Base-by-base conservation (phyloP, 1,284 basidiomycete species). In the Rhodotorula glutinis region DNA sequence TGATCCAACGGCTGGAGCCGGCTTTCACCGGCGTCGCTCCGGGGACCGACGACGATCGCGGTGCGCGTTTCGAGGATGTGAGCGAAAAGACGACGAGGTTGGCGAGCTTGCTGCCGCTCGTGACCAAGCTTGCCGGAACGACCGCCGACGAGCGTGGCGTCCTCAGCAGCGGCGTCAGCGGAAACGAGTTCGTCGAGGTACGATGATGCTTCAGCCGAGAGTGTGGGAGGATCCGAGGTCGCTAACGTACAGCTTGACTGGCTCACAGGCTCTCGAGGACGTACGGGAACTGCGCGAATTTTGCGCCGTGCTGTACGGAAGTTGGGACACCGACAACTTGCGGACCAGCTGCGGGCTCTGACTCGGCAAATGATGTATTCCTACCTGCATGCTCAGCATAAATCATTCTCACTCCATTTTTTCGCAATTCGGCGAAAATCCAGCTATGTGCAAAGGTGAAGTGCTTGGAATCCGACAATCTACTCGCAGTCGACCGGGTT, bases 131-230 rank as follows among this genome's bases (percentile, higher is more conserved):
- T 16, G 49, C 49, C 13, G 49, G 49, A n/a, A 51, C 49, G 13
- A 51, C 49, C 13, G 70, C 72, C 86, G 38, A 4, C 54, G 87
- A 88, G 44, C 77, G 91, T 60, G 84, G 87, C 63, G 85, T 85
- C 14, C 78, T 89, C 54, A 90, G 91, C 29, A 44, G 55, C 5
- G 60, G 56, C 3, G 49, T 52, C 9, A 59, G 60, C 16, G 62
- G 62, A 5, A 93, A 91, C 78, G 88, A 90, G 78, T 82, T 92
- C 73, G 84, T 92, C 33, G 90, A 93, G 79, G 90, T 90, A 77
- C 77, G 88, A 76, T 7, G n/a, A 21, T 19, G 19, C 57, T 51
- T 38, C 41, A 4, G 33, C 59, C 10, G 21, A 30, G 38, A 38
- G 25, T 30, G 25, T 55, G n/a, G 25, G 33, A 57, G 62, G 23